Percentiles rank a stretch among this genome's conserved stretches.
phyloP scores from a whole-genome alignment of 2,329 filamentous ascomycete species.

The Monascus ruber region DNA sequence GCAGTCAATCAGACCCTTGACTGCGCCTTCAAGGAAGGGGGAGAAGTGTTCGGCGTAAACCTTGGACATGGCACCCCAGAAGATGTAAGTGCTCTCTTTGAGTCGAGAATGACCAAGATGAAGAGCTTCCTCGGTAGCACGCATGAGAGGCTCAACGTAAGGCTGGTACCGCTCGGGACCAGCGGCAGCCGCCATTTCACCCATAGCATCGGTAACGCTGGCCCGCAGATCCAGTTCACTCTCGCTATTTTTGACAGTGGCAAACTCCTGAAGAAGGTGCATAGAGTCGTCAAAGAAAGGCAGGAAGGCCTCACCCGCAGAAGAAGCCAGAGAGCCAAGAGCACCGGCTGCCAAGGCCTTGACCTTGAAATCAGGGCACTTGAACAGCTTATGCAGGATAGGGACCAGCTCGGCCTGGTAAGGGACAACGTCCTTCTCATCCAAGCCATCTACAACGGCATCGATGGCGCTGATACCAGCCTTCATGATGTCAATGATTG shows the following conservation, averaged over 20 bases:
- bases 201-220: conserved; percentile 84
- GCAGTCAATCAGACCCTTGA: conserved; percentile 59
- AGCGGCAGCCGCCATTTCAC: conserved; percentile 81
- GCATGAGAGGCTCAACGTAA: conserved; percentile 83
- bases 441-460: conserved; percentile 69
- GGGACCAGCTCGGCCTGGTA: conserved; percentile 77
- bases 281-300: conserved; percentile 91
- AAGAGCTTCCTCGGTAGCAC: conserved; percentile 81
- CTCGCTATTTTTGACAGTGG: conserved; percentile 75
- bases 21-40: conserved; percentile 35
- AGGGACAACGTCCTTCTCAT: conserved; percentile 65
- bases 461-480: conserved; percentile 84
- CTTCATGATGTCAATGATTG: conserved; percentile 75
- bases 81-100: conserved; percentile 91
- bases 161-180: conserved; percentile 78
- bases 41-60: conserved; percentile 64
- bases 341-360: conserved; percentile 84
- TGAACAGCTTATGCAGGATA: conserved; percentile 71
- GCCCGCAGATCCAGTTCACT: conserved; percentile 84
- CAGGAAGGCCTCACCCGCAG: conserved; percentile 69
- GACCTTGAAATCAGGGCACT: conserved; percentile 75
- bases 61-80: conserved; percentile 91
- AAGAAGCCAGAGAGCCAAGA: conserved; percentile 78
- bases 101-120: conserved; percentile 80
- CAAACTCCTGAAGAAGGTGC: conserved; percentile 74